Conservation (phyloP, 2,329 filamentous ascomycete species). For the Aspergillus aculeatus region DNA sequence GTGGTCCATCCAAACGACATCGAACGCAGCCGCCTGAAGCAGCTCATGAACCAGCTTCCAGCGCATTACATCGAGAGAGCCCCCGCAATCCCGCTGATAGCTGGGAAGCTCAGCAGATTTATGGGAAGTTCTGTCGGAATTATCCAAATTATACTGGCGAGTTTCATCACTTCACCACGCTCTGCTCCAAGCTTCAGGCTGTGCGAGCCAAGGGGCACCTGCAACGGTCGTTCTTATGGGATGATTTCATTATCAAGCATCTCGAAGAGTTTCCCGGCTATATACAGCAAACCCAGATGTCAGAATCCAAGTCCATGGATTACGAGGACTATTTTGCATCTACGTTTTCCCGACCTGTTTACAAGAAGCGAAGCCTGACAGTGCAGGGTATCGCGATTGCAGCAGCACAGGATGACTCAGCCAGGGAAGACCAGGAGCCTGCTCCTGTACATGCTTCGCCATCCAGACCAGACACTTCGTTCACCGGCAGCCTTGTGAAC, state of each 20-base stretch:
- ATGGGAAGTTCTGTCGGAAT: constrained; percentile 37
- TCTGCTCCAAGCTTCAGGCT: constrained; percentile 38
- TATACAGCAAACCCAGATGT: constrained; percentile 24
- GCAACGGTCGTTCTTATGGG: constrained; percentile 42
- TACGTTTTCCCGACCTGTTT: constrained; percentile 30
- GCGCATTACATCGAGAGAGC: constrained; percentile 22
- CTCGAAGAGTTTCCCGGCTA: constrained; percentile 39
- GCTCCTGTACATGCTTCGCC: not conserved
- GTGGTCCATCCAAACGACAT: constrained; percentile 17
- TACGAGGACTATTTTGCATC: constrained; percentile 43
- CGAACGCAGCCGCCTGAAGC: not conserved
- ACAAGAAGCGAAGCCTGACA: constrained; percentile 40
- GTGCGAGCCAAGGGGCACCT: constrained; percentile 32
- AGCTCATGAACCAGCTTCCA: constrained; percentile 5
- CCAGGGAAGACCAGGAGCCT: constrained; percentile 3
- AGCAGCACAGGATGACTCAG: constrained; percentile 25
- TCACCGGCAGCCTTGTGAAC: constrained; percentile 28
- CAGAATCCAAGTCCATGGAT: constrained; percentile 25
- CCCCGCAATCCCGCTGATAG: constrained; percentile 22
- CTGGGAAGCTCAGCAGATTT: constrained; percentile 30
- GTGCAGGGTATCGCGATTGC: constrained; percentile 29
- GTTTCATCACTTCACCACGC: constrained; percentile 37
- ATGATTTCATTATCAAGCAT: constrained; percentile 48
- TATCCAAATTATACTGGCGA: constrained; percentile 43
- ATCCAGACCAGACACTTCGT: constrained; percentile 17